phyloP scores from a whole-genome alignment of 2,329 filamentous ascomycete genomes.

The Paraphoma chrysanthemicola region DNA sequence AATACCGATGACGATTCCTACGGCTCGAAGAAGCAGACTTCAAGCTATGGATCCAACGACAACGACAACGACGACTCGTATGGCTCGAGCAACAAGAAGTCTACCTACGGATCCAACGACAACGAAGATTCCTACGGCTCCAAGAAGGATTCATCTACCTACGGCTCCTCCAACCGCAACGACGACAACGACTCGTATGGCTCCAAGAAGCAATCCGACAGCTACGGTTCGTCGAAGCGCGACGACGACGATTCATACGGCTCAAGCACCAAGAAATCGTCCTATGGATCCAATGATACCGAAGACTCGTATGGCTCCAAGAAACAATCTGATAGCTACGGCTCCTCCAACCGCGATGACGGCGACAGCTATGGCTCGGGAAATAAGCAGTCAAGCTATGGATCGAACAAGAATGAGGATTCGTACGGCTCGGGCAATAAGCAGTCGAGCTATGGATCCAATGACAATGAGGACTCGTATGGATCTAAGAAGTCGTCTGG shows the following conservation, averaged over 20 bases:
- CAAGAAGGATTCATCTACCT: slow-evolving; percentile 4
- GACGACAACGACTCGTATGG: neutral
- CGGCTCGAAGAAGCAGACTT: neutral
- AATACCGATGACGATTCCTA: slow-evolving; percentile 1
- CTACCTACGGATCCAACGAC: slow-evolving; percentile 8
- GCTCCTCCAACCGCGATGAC: slow-evolving; percentile 1
- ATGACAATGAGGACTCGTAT: slow-evolving; percentile 9
- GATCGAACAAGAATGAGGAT: neutral
- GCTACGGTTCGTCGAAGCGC: neutral
- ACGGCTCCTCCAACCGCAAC: slow-evolving; percentile 2
- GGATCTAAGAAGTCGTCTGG: slow-evolving; percentile 9
- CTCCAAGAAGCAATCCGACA: neutral
- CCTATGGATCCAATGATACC: slow-evolving; percentile 9
- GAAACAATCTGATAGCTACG: slow-evolving; percentile 6
- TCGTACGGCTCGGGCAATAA: slow-evolving; percentile 5
- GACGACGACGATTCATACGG: slow-evolving; percentile 5
- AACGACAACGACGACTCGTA: neutral
- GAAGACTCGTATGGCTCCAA: slow-evolving; percentile 8
- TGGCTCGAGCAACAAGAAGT: slow-evolving; percentile 6
- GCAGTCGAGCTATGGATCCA: neutral
- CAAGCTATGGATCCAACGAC: neutral
- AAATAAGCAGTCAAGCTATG: slow-evolving; percentile 5
- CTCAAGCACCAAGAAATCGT: slow-evolving; percentile 2
- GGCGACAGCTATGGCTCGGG: neutral
- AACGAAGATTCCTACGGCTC: slow-evolving; percentile 10